A percentile compares a stretch with the other conserved stretches of the same genome.
These are phyloP conservation scores for Nicotiana rustica DNA, from an alignment of 305 asterid genomes.

Conservation along the genomic window DNA sequence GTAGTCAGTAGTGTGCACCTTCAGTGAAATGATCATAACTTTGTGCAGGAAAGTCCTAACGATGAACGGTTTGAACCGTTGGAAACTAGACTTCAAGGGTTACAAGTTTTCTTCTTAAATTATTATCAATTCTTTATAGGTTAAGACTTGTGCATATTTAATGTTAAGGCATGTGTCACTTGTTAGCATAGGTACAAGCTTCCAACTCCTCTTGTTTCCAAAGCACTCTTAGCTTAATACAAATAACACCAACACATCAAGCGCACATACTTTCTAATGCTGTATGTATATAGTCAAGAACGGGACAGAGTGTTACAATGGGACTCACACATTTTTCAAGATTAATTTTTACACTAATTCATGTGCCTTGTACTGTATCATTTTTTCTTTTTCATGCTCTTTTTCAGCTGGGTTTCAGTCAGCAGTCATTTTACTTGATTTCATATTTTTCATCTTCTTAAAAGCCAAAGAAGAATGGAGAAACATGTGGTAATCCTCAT, in stretches of 20 bases:
- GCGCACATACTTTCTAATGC: not conserved
- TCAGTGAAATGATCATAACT: conserved; percentile 19
- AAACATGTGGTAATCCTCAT: conserved; percentile 27
- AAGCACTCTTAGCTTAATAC: conserved; percentile 11
- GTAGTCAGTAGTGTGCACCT: not conserved
- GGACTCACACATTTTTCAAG: not conserved
- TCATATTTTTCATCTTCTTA: conserved; percentile 18
- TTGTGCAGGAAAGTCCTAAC: not conserved
- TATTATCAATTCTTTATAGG: not conserved
- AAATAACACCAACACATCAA: not conserved
- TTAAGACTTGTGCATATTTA: not conserved
- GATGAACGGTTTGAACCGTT: not conserved
- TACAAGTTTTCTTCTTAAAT: not conserved
- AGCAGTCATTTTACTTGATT: conserved; percentile 20
- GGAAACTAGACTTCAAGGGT: not conserved
- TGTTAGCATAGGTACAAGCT: not conserved
- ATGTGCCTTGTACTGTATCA: not conserved
- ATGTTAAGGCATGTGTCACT: conserved; percentile 11
- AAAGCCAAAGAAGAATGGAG: conserved; percentile 25
- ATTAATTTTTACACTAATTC: conserved; percentile 2
- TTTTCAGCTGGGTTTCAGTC: not conserved
- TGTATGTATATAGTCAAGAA: conserved; percentile 11
- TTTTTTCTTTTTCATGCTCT: conserved; percentile 2
- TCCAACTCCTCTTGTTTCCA: conserved; percentile 6
- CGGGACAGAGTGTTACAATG: not conserved